Conservation (phyloP, 176 grass and related monocot genomes). For the Eleusine indica region DNA sequence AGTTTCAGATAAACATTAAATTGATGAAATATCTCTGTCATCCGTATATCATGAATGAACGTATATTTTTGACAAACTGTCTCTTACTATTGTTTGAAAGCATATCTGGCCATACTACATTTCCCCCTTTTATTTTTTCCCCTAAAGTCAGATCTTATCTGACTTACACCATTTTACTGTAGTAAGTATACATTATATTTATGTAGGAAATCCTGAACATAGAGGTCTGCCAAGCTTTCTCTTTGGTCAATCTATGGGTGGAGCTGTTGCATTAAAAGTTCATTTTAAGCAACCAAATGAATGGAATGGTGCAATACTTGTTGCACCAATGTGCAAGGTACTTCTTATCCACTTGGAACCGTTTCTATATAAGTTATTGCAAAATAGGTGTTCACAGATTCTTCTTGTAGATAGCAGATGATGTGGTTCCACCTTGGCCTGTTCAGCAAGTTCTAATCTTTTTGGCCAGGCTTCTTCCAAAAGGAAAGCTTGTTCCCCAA, state of each 20-base stretch:
- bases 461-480: constrained; percentile 78
- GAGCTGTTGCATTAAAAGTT: constrained; percentile 88
- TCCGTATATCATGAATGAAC: background rate
- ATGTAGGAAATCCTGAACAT: constrained; percentile 74
- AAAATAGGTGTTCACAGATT: constrained; percentile 8
- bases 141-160: background rate
- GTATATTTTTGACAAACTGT: background rate
- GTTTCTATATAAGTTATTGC: constrained; percentile 9
- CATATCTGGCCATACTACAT: background rate
- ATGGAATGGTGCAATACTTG: constrained; percentile 89
- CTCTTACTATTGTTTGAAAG: background rate
- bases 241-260: constrained; percentile 96
- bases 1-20: background rate
- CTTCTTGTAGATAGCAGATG: constrained; percentile 74
- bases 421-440: constrained; percentile 84
- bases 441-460: constrained; percentile 82
- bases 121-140: background rate
- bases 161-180: constrained; percentile 24
- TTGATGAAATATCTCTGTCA: background rate
- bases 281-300: constrained; percentile 83
- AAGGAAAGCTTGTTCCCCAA: constrained; percentile 88
- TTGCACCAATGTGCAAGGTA: constrained; percentile 99
- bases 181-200: background rate
- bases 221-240: constrained; percentile 75
- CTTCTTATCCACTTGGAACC: background rate